Conservation (phyloP, 2,329 filamentous ascomycete species). For the Trichoderma koningii region DNA sequence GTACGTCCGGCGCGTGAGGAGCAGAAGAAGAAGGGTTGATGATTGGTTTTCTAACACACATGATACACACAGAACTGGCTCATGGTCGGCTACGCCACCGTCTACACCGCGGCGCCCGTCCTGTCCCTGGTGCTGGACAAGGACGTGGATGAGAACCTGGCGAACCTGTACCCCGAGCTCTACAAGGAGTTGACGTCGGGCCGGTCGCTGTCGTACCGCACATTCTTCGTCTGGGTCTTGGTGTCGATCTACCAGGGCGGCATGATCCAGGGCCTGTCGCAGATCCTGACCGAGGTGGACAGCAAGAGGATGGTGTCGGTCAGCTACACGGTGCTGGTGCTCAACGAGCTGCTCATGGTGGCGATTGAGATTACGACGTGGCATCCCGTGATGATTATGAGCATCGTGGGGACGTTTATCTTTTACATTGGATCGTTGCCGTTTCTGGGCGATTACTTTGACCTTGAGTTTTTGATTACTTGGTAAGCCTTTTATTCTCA, state of each 20-base stretch:
- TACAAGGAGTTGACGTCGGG: slow-evolving; percentile 97
- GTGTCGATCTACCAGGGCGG: slow-evolving; percentile 94
- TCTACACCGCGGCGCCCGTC: slow-evolving; percentile 92
- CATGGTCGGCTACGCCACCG: slow-evolving; percentile 91
- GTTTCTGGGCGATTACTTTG: slow-evolving; percentile 87
- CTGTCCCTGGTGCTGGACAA: slow-evolving; percentile 92
- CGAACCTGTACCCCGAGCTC: slow-evolving; percentile 92
- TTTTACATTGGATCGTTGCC: slow-evolving; percentile 83
- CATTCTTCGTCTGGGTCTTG: slow-evolving; percentile 95
- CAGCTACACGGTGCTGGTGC: slow-evolving; percentile 84
- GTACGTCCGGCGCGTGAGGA: slow-evolving; percentile 38
- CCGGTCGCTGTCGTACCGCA: slow-evolving; percentile 83
- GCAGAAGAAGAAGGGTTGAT: neutral
- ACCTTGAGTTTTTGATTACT: slow-evolving; percentile 75
- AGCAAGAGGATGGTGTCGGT: slow-evolving; percentile 80
- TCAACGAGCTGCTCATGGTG: slow-evolving; percentile 97
- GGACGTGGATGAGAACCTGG: slow-evolving; percentile 90
- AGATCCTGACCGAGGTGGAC: slow-evolving; percentile 80
- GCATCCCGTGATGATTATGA: slow-evolving; percentile 89
- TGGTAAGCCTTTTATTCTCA: slow-evolving; percentile 48
- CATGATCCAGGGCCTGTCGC: slow-evolving; percentile 91
- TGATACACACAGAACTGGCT: slow-evolving; percentile 74
- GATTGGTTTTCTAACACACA: slow-evolving; percentile 30
- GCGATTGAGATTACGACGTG: slow-evolving; percentile 95
- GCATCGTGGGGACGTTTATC: slow-evolving; percentile 77